Percentiles rank a stretch among this genome's conserved stretches.
Conservation (phyloP, 305 asterid species). For the Ilex paraguariensis region DNA sequence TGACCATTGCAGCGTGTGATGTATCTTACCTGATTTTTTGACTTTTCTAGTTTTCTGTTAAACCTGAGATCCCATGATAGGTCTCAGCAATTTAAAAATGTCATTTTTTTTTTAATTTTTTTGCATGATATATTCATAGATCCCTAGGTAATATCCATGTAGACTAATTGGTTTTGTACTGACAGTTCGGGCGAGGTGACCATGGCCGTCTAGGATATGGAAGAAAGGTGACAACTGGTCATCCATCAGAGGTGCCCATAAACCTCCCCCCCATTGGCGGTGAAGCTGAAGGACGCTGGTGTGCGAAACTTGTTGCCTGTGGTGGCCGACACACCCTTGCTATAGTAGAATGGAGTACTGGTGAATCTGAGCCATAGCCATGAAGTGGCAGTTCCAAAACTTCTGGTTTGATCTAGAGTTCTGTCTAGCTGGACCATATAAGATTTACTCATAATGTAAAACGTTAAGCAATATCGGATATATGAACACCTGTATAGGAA, state of each 20-base stretch:
- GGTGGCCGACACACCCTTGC: slow-evolving; percentile 98
- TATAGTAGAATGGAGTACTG: slow-evolving; percentile 54
- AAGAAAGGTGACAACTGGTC: slow-evolving; percentile 82
- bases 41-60: too few species aligned
- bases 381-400: too few species aligned
- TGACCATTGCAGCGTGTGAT: too few species aligned
- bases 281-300: slow-evolving; percentile 56
- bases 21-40: too few species aligned
- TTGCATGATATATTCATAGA: too few species aligned
- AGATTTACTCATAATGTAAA: too few species aligned
- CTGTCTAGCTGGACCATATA: too few species aligned
- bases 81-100: too few species aligned
- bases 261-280: slow-evolving; percentile 39
- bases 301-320: slow-evolving; percentile 78
- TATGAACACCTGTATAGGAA: too few species aligned
- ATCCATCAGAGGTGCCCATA: slow-evolving; percentile 89
- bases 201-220: slow-evolving; percentile 98
- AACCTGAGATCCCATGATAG: background rate
- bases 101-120: too few species aligned
- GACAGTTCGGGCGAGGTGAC: slow-evolving; percentile 96
- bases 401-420: too few species aligned
- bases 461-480: too few species aligned
- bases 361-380: slow-evolving; percentile 19
- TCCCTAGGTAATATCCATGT: background rate
- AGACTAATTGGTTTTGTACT: slow-evolving; percentile 1